Conservation (phyloP, 169 alveolate species). For the Plasmodium gallinaceum region DNA sequence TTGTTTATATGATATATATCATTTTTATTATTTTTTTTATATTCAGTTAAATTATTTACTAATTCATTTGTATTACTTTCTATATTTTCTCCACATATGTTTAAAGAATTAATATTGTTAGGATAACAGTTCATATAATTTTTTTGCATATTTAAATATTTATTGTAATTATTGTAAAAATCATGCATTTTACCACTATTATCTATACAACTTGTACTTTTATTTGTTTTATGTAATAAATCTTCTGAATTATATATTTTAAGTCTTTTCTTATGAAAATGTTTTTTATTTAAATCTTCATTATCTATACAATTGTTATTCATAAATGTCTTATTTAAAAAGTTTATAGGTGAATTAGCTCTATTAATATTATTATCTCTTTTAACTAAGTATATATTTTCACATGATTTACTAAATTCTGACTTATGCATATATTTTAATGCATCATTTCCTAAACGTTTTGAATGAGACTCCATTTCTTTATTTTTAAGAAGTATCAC, state of each 20-base stretch:
- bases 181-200: neutral
- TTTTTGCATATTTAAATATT: neutral
- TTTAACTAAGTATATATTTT: conserved; percentile 5
- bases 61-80: neutral
- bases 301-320: neutral
- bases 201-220: conserved; percentile 6
- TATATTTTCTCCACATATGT: neutral
- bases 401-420: conserved; percentile 13
- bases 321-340: conserved; percentile 21
- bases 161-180: neutral
- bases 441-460: neutral
- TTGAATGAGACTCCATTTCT: neutral
- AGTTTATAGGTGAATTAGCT: conserved; percentile 8
- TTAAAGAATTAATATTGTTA: neutral
- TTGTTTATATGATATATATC: neutral
- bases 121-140: neutral
- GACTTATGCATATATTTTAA: neutral
- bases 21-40: conserved; percentile 1
- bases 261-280: neutral
- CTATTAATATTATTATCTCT: conserved; percentile 2
- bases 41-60: neutral
- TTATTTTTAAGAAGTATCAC: neutral
- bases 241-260: conserved; percentile 69
- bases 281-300: neutral
- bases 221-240: conserved; percentile 18